phyloP scores from a whole-genome alignment of 176 grass and related monocot genomes.

The Themeda triandra region DNA sequence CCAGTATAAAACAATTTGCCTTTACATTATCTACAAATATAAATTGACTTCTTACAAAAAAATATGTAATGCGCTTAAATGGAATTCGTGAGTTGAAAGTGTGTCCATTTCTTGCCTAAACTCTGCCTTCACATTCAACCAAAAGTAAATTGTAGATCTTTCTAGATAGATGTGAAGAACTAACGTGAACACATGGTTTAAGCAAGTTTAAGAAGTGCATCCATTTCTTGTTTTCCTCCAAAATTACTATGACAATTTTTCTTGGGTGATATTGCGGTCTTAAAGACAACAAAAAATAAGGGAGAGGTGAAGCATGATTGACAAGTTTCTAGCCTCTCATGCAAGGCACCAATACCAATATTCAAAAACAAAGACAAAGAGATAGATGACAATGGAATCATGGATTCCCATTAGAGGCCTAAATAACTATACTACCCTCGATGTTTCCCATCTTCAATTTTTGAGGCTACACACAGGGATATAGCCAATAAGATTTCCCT shows the following conservation, averaged over 20 bases:
- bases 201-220: not conserved
- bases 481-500: not conserved
- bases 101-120: not conserved
- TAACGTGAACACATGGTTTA: not conserved
- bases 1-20: not conserved
- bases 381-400: not conserved
- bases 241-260: not conserved
- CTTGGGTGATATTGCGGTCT: not conserved
- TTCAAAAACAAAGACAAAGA: not conserved
- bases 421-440: not conserved
- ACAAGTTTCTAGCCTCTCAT: conserved; percentile 15
- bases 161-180: not conserved
- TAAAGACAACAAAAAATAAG: conserved; percentile 8
- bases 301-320: not conserved
- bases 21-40: not conserved
- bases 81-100: too few species aligned
- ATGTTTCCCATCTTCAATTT: not conserved
- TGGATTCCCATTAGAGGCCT: not conserved
- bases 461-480: not conserved
- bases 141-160: not conserved
- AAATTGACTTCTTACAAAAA: not conserved
- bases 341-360: not conserved
- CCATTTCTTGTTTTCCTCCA: not conserved
- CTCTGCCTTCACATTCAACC: not conserved
- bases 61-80: not conserved